These are phyloP conservation scores for Penicillium psychrofluorescens DNA, from an alignment of 495 filamentous ascomycete genomes.

Conservation along the genomic window DNA sequence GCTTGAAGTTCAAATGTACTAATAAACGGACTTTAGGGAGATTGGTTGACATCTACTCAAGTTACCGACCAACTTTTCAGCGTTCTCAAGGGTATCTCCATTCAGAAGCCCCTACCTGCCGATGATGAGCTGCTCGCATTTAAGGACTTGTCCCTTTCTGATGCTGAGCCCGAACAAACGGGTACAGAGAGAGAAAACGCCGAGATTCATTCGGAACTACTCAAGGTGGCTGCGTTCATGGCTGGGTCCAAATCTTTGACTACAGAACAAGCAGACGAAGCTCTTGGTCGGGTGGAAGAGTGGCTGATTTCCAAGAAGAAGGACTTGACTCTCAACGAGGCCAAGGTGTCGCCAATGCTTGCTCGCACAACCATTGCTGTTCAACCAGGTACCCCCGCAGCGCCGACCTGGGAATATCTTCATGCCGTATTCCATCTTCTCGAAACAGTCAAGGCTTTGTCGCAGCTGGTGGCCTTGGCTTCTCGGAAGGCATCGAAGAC, in stretches of 20 bases:
- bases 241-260: constrained; percentile 28
- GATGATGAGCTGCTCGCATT: constrained; percentile 22
- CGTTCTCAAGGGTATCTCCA: constrained; percentile 22
- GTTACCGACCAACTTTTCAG: constrained; percentile 30
- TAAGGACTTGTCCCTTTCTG: constrained; percentile 15
- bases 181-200: constrained; percentile 22
- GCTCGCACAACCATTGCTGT: constrained; percentile 19
- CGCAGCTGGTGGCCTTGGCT: constrained; percentile 20
- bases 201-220: constrained; percentile 23
- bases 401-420: constrained; percentile 35
- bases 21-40: constrained; percentile 15
- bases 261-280: constrained; percentile 22
- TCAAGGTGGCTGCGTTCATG: constrained; percentile 28
- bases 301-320: constrained; percentile 25
- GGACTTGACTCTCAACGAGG: constrained; percentile 13
- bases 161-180: constrained; percentile 26
- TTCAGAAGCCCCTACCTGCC: constrained; percentile 25
- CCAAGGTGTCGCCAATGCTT: constrained; percentile 15
- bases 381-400: constrained; percentile 14
- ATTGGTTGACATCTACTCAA: constrained; percentile 30
- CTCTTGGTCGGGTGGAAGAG: constrained; percentile 25
- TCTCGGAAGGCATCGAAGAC: constrained; percentile 26
- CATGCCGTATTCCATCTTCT: constrained; percentile 28
- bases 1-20: neutral
- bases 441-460: constrained; percentile 34